Conservation (phyloP, 371 early-diverging fungal species). For the Mucor lusitanicus region DNA sequence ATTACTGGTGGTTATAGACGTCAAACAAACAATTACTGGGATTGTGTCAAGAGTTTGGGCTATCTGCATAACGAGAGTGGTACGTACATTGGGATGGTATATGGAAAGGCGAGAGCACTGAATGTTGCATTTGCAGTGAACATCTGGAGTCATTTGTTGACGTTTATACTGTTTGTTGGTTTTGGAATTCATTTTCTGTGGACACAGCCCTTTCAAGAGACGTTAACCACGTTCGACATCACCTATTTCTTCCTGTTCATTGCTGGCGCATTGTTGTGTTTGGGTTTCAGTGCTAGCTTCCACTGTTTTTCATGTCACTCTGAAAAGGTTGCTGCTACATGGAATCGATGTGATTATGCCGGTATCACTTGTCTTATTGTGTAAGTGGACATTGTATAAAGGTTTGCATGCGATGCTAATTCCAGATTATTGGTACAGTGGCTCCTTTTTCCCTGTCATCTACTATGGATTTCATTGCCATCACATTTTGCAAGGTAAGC, state of each 20-base stretch:
- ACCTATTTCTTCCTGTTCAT: slow-evolving; percentile 72
- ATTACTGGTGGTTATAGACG: slow-evolving; percentile 81
- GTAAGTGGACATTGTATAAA: slow-evolving; percentile 37
- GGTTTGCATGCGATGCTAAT: not conserved
- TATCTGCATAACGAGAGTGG: slow-evolving; percentile 92
- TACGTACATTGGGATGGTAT: slow-evolving; percentile 15
- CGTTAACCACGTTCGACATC: slow-evolving; percentile 61
- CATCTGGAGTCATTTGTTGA: slow-evolving; percentile 84
- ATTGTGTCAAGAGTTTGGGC: slow-evolving; percentile 74
- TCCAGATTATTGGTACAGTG: slow-evolving; percentile 31
- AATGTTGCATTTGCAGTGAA: slow-evolving; percentile 55
- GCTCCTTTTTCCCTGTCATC: slow-evolving; percentile 75
- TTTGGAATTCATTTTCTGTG: slow-evolving; percentile 56
- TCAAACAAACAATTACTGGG: slow-evolving; percentile 69
- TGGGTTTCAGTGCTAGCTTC: slow-evolving; percentile 79
- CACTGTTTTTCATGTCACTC: slow-evolving; percentile 92
- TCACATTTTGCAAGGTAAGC: slow-evolving; percentile 30
- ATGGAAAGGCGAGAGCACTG: not conserved
- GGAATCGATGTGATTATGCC: slow-evolving; percentile 92
- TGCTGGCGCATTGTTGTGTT: slow-evolving; percentile 73
- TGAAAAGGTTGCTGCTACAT: slow-evolving; percentile 57
- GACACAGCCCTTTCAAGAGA: slow-evolving; percentile 41
- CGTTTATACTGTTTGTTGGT: slow-evolving; percentile 65
- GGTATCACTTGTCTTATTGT: slow-evolving; percentile 88
- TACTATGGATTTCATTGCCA: slow-evolving; percentile 65